Base-by-base conservation (phyloP, 352 stramenopile genomes). In the Phytopythium delawarense region DNA sequence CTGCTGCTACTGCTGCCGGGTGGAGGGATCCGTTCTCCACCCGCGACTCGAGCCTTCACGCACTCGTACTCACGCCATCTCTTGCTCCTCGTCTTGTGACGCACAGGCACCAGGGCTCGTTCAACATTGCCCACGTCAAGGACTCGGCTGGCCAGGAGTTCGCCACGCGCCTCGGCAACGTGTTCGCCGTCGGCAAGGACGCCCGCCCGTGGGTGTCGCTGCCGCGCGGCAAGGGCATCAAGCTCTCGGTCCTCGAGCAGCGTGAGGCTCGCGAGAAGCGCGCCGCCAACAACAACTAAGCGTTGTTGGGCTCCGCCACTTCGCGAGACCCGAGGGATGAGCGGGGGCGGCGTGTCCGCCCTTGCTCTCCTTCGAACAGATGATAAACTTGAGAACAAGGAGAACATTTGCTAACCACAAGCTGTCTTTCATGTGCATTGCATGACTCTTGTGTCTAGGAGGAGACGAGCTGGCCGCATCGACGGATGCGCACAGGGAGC, bases 61-160 rank as follows among this genome's bases (percentile, higher is more conserved):
- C 25, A 30, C 7, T 11, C 50, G 50, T 34, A 48, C 53, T 59
- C 30, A 48, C 79, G 42, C 42, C 1, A 20, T 71, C 64, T 67
- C 32, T 63, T 28, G 69, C 30, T 74, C 25, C 25, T 30, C 25
- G 25, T 30, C 25, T 57, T 62, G 52, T 37, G 40, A 54, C n/a
- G 61, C 56, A 40, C 65, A 97, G 94, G 78, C 98, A 99, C 87
- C 91, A 98, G 69, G 97, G 97, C 81, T 99, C 95, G 62, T 99
- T 99, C 88, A 97, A 98, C 74, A 99, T 99, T 87, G 95, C 98
- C 54, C 98, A 98, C 78, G 84, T 99, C 51, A 98, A 98, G 87
- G 98, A 99, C 84, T 91, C 95, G 72, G 94, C 96, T 70, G 97
- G 97, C 66, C 81, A 99, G 84, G 81, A 91, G 57, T 99, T 99